These are phyloP conservation scores for Calvatia gigantea DNA, from an alignment of 768 basidiomycete species.

Conservation along the genomic window DNA sequence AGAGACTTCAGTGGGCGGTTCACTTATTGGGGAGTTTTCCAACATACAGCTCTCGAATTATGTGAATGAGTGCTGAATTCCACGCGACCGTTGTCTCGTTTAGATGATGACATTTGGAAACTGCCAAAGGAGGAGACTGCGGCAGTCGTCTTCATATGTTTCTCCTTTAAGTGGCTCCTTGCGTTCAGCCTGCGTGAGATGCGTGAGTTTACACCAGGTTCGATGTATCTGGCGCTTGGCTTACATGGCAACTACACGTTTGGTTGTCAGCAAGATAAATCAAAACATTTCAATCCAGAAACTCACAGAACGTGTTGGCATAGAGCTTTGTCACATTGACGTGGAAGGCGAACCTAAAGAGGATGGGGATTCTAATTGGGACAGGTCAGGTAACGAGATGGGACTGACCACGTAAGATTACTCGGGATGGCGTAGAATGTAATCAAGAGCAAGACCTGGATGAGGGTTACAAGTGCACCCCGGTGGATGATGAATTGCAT, in stretches of 20 bases:
- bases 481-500: constrained; percentile 39
- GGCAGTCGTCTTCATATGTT: constrained; percentile 1
- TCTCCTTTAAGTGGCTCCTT: constrained; percentile 10
- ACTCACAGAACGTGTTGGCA: constrained; percentile 48
- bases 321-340: constrained; percentile 46
- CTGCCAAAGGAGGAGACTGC: background rate
- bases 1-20: background rate
- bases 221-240: background rate
- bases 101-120: background rate
- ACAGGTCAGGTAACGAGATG: background rate
- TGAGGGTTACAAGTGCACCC: constrained; percentile 39
- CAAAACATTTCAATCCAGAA: background rate
- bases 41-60: background rate
- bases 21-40: background rate
- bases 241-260: constrained; percentile 30
- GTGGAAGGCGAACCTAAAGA: constrained; percentile 42
- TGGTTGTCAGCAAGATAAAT: background rate
- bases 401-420: constrained; percentile 33
- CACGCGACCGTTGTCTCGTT: background rate
- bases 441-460: constrained; percentile 37
- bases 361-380: background rate
- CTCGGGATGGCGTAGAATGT: constrained; percentile 35
- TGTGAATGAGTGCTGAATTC: background rate
- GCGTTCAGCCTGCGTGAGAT: constrained; percentile 12
- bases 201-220: background rate